These are phyloP conservation scores for Pseudocercospora fijiensis DNA, from an alignment of 2,329 filamentous ascomycete species.

Conservation along the genomic window DNA sequence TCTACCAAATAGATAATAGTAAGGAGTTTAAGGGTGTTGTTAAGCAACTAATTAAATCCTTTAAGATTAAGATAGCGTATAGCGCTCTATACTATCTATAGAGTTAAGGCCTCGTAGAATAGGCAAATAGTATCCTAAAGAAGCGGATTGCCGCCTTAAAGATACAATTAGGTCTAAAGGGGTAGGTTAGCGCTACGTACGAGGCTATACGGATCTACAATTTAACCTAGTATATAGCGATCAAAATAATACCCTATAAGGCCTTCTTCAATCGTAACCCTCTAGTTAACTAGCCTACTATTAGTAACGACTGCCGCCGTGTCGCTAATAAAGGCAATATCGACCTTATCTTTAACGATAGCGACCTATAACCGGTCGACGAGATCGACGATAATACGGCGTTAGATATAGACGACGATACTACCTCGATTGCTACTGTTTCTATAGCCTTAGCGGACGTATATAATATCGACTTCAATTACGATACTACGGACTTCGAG, in stretches of 20 bases:
- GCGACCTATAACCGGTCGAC: not conserved
- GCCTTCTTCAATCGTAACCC: not conserved
- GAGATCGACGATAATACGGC: not conserved
- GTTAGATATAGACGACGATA: not conserved
- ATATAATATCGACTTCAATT: not conserved
- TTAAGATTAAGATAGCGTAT: not conserved
- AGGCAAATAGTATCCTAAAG: not conserved
- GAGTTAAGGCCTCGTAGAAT: not conserved
- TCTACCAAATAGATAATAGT: not conserved
- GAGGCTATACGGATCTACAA: not conserved
- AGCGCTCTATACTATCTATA: not conserved
- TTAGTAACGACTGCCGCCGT: not conserved
- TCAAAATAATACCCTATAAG: not conserved
- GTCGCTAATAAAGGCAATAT: not conserved
- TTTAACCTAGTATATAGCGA: not conserved
- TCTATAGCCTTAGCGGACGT: no score
- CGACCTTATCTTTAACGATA: not conserved
- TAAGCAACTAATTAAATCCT: not conserved
- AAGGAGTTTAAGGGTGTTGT: not conserved
- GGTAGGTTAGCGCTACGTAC: not conserved
- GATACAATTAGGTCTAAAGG: not conserved
- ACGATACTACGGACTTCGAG: no score
- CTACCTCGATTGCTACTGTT: not conserved
- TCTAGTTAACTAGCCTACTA: not conserved
- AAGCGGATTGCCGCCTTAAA: not conserved